These are phyloP conservation scores for Scopulariopsis brevicaulis DNA, from an alignment of 2,329 filamentous ascomycete genomes.

Conservation along the genomic window DNA sequence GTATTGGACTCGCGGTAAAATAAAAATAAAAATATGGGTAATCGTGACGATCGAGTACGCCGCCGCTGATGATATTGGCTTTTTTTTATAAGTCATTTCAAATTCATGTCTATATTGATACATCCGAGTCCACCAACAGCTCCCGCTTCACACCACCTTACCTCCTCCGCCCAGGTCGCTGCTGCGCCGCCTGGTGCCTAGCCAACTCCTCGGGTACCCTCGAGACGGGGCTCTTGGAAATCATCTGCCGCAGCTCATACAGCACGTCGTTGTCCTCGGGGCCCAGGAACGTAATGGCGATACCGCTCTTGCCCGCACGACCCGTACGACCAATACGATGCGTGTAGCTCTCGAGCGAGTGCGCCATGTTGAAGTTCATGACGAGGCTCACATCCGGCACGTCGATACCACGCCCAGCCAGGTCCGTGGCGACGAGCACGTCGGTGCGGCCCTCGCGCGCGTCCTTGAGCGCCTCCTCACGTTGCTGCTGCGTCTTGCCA, in stretches of 20 bases:
- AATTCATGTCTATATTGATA: too few relatives aligned
- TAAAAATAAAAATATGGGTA: too few relatives aligned
- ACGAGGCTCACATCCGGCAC: conserved; percentile 89
- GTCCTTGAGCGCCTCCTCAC: conserved; percentile 82
- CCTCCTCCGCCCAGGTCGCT: conserved; percentile 24
- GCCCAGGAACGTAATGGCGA: conserved; percentile 90
- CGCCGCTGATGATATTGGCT: too few relatives aligned
- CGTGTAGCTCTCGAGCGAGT: conserved; percentile 85
- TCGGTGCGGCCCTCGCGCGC: conserved; percentile 71
- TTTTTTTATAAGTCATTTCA: too few relatives aligned
- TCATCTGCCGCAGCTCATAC: conserved; percentile 94
- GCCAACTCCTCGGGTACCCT: conserved; percentile 85
- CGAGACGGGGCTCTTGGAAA: conserved; percentile 78
- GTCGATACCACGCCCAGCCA: conserved; percentile 95
- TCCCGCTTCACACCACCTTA: neutral
- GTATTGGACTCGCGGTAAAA: too few relatives aligned
- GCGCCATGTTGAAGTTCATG: conserved; percentile 98
- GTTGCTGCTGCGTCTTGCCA: conserved; percentile 94
- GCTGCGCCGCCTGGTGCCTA: conserved; percentile 84
- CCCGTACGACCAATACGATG: conserved; percentile 95
- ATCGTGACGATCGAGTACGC: too few relatives aligned
- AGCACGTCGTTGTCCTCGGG: conserved; percentile 81
- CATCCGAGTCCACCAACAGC: too few relatives aligned
- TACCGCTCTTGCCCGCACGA: conserved; percentile 92
- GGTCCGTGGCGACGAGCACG: conserved; percentile 88